These are phyloP conservation scores for Cynara cardunculus DNA, from an alignment of 129 eudicot species.

Conservation along the genomic window DNA sequence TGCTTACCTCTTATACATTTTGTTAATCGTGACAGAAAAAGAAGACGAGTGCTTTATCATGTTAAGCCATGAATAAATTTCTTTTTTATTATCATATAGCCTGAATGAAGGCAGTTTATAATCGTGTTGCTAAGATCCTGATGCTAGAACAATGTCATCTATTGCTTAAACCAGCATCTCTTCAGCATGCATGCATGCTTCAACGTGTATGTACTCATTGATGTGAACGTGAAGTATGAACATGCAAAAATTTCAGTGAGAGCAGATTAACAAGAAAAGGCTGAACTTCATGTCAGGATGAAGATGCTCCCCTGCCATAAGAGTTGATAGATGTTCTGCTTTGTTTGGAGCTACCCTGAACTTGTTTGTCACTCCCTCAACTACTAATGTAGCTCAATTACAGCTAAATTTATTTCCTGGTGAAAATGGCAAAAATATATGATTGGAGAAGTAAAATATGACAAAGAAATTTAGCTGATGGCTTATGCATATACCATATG, in stretches of 20 bases:
- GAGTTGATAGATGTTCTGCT: neutral
- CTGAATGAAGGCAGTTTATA: neutral
- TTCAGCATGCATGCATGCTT: neutral
- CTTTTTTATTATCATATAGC: neutral
- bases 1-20: neutral
- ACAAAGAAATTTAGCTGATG: neutral
- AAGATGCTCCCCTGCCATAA: neutral
- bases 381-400: neutral
- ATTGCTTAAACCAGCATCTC: neutral
- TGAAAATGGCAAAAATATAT: neutral
- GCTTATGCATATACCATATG: neutral
- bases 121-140: neutral
- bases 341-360: neutral
- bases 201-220: neutral
- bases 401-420: neutral
- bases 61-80: neutral
- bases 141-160: constrained; percentile 3
- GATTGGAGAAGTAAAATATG: neutral
- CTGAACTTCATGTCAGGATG: neutral
- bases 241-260: neutral
- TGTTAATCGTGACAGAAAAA: neutral
- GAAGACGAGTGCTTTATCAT: neutral
- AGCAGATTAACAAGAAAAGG: neutral
- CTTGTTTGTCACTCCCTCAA: neutral
- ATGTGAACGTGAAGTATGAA: neutral